Evolutionary conservation across 78 protist species (phyloP), one percentile per base, ranked within the genome.

Genomic region (Polysphondylium violaceum): DNA sequence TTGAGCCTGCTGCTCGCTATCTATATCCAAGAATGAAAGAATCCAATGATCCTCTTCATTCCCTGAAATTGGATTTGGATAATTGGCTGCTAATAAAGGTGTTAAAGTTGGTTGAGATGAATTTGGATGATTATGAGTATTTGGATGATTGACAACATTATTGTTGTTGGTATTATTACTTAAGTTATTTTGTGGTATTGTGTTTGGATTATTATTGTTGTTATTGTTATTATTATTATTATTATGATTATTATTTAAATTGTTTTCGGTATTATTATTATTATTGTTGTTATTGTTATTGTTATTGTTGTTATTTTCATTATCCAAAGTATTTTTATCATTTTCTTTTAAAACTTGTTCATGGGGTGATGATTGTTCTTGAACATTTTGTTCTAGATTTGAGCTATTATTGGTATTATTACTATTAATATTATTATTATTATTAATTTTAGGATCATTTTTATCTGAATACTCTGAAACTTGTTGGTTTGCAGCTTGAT

Each of bases 41-140:
- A 78, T 78, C 88, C 88, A 78, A 38, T 65, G 60, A 65, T 78
- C 72, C 14, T 78, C 88, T n/a, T 78, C 88, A 69, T 63, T 63
- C 14, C 71, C 25, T 8, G 71, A 7, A 7, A 63, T 63, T 63
- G 71, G 68, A 31, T 60, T 60, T 12, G 41, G 29, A 63, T 33
- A 9, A 23, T 44, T 44, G 14, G 38, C 71, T 23, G 41, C 25
- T 63, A 63, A 35, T 63, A 63, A 63, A 19, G 71, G 71, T 35
- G 71, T 63, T 35, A 63, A 63, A n/a, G n/a, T n/a, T n/a, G n/a
- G n/a, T n/a, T n/a, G n/a, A n/a, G n/a, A n/a, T n/a, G n/a, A n/a
- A n/a, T n/a, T n/a, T 35, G 12, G 35, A 35, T 63, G 71, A 14
- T 14, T 68, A 12, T 68, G 25, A 4, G 2, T 35, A 38, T 65